A percentile compares a stretch with the other conserved stretches of the same genome.
Conservation (phyloP, 495 filamentous ascomycete genomes). For the Aspergillus conjunctus region DNA sequence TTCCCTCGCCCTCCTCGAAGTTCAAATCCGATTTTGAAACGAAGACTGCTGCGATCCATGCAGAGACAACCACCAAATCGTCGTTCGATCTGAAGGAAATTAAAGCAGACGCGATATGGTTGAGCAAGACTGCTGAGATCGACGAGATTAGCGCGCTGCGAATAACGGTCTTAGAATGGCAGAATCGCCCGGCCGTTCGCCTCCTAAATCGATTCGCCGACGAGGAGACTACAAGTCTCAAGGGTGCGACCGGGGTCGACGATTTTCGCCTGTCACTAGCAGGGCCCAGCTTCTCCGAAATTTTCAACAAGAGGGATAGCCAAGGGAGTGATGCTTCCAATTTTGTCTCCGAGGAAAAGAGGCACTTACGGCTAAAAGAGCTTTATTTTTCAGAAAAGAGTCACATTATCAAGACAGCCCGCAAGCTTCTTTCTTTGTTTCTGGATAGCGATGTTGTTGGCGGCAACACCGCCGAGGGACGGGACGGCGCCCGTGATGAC, state of each 20-base stretch:
- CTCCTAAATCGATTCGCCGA: conserved; percentile 66
- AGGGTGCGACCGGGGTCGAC: conserved; percentile 63
- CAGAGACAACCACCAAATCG: conserved; percentile 66
- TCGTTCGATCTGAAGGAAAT: conserved; percentile 77
- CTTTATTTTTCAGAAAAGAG: conserved; percentile 70
- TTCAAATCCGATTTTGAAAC: conserved; percentile 77
- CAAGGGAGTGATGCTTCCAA: conserved; percentile 52
- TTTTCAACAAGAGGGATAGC: conserved; percentile 34
- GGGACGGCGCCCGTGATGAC: conserved; percentile 20
- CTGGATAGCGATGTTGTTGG: conserved; percentile 28
- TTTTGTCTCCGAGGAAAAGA: conserved; percentile 58
- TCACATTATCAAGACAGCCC: conserved; percentile 45
- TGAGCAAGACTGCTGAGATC: conserved; percentile 73
- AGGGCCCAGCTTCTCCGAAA: conserved; percentile 43
- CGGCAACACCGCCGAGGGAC: conserved; percentile 3
- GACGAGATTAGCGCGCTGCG: conserved; percentile 83
- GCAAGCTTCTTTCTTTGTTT: conserved; percentile 47
- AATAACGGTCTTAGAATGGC: conserved; percentile 80
- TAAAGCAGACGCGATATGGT: conserved; percentile 83
- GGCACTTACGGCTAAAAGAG: conserved; percentile 63
- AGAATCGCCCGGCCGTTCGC: conserved; percentile 65
- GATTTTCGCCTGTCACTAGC: conserved; percentile 55
- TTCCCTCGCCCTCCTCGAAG: conserved; percentile 57
- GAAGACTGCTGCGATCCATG: conserved; percentile 88
- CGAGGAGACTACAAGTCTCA: conserved; percentile 67